phyloP scores from a whole-genome alignment of 768 basidiomycete genomes.

The Tricholoma sp. region DNA sequence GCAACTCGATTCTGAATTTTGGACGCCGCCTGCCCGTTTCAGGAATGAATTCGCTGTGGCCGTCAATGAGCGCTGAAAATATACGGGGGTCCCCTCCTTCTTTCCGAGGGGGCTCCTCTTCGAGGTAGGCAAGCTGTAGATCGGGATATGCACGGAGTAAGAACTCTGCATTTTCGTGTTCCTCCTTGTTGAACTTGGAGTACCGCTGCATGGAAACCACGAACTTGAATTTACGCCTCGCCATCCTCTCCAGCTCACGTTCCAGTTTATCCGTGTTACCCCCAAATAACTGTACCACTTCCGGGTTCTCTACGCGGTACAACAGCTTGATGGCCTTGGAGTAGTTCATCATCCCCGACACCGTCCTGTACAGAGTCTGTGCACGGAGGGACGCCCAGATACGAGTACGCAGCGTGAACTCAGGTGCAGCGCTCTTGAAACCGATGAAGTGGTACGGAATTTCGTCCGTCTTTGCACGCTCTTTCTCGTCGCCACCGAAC shows the following conservation, averaged over 20 bases:
- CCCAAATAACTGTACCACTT: constrained; percentile 95
- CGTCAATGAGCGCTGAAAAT: constrained; percentile 95
- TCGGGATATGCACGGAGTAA: constrained; percentile 96
- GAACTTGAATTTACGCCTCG: constrained; percentile 97
- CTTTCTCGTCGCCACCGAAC: constrained; percentile 71
- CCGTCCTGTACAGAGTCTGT: constrained; percentile 97
- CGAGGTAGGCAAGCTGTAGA: constrained; percentile 96
- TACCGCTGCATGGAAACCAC: constrained; percentile 99
- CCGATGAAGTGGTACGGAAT: constrained; percentile 98
- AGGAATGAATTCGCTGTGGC: constrained; percentile 92
- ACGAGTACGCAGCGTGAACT: constrained; percentile 96
- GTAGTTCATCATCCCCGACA: constrained; percentile 99
- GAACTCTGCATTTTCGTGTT: constrained; percentile 98
- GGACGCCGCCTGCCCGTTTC: constrained; percentile 86
- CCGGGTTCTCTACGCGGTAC: constrained; percentile 99
- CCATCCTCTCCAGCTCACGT: constrained; percentile 95
- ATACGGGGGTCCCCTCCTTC: constrained; percentile 94
- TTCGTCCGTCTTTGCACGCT: constrained; percentile 79
- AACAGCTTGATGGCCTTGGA: constrained; percentile 98
- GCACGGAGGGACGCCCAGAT: constrained; percentile 99
- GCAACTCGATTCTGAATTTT: constrained; percentile 97
- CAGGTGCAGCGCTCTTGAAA: constrained; percentile 97
- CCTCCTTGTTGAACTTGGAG: constrained; percentile 99
- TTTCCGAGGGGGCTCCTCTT: constrained; percentile 91
- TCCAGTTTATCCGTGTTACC: constrained; percentile 97